Evolutionary conservation across 768 basidiomycete genomes (phyloP).

Genomic region (Trametes meyenii): DNA sequence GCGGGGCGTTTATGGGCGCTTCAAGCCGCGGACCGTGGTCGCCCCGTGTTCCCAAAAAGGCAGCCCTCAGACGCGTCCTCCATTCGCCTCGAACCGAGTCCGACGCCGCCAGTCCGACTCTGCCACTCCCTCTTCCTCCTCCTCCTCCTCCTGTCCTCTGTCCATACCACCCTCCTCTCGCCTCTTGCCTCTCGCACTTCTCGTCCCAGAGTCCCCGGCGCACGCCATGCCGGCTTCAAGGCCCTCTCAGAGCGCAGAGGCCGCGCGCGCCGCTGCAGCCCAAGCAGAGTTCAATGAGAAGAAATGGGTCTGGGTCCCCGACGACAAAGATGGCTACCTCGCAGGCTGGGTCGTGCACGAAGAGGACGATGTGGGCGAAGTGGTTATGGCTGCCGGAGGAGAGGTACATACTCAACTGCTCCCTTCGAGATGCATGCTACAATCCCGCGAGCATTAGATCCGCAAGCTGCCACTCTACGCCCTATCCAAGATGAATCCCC

Average conservation of each 20-base stretch:
- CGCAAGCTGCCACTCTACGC: conserved; percentile 75
- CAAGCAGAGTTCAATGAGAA: conserved; percentile 97
- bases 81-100: conserved; percentile 2
- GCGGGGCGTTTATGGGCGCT: conserved; percentile 2
- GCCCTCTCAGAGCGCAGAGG: conserved; percentile 54
- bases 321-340: conserved; percentile 89
- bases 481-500: conserved; percentile 96
- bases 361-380: conserved; percentile 79
- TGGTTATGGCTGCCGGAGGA: conserved; percentile 82
- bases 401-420: conserved; percentile 52
- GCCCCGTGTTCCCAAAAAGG: conserved; percentile 9
- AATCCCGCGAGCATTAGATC: conserved; percentile 42
- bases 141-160: conserved; percentile 15
- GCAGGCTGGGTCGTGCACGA: conserved; percentile 93
- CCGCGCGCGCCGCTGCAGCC: conserved; percentile 82
- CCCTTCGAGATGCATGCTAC: neutral
- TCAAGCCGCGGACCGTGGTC: neutral
- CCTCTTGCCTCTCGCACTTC: neutral
- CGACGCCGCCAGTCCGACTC: neutral
- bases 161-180: too few species aligned
- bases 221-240: conserved; percentile 38
- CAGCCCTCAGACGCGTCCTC: conserved; percentile 15
- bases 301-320: conserved; percentile 98
- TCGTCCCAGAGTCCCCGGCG: neutral
- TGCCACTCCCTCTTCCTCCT: conserved; percentile 10